phyloP scores from a whole-genome alignment of 1,139 yeast genomes.

The Lizanozyma gosingica region DNA sequence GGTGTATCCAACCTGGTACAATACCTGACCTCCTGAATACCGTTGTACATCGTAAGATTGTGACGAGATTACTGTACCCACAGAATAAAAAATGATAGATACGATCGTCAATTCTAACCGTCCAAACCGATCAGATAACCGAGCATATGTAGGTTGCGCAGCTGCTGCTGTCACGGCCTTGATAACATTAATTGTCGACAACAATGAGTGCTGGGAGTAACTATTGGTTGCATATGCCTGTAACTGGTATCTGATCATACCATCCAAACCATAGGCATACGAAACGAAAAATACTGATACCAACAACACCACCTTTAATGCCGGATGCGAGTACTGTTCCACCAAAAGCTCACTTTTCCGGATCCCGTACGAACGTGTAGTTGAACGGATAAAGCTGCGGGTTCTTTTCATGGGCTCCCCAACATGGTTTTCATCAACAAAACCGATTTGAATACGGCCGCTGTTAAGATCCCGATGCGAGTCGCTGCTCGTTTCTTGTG shows the following conservation, averaged over 20 bases:
- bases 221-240: conserved; percentile 48
- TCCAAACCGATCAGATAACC: conserved; percentile 65
- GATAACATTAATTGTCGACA: conserved; percentile 58
- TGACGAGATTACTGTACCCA: conserved; percentile 66
- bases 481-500: too few relatives aligned
- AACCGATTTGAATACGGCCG: too few relatives aligned
- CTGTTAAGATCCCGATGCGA: too few relatives aligned
- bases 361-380: background rate
- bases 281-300: conserved; percentile 49
- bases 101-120: conserved; percentile 48
- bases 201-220: conserved; percentile 48
- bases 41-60: conserved; percentile 57
- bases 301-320: conserved; percentile 27
- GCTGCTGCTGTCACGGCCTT: conserved; percentile 46
- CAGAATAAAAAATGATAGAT: conserved; percentile 49
- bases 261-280: conserved; percentile 62
- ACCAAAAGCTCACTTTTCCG: background rate
- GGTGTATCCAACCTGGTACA: conserved; percentile 63
- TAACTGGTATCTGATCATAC: conserved; percentile 40
- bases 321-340: background rate
- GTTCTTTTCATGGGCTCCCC: background rate
- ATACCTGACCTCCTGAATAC: conserved; percentile 66
- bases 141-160: conserved; percentile 60
- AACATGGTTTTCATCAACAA: background rate
- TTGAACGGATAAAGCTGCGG: background rate